Evolutionary conservation across 257 asterid genomes (phyloP).

Genomic region (Nicotiana obtusifolia): DNA sequence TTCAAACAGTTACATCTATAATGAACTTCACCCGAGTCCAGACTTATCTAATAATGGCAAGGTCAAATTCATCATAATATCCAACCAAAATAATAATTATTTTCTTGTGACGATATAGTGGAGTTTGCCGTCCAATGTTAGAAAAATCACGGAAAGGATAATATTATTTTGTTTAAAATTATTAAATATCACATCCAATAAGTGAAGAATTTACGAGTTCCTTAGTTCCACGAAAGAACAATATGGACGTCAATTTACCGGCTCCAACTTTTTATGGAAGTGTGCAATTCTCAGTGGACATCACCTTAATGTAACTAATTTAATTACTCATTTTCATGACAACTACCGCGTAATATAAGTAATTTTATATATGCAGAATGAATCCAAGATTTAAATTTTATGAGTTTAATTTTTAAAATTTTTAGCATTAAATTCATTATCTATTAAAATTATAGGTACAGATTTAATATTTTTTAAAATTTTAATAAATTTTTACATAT

Average conservation of each 20-base stretch:
- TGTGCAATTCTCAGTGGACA: neutral
- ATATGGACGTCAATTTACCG: conserved; percentile 1
- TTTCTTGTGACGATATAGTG: neutral
- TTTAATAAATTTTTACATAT: too few species aligned
- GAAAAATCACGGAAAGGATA: neutral
- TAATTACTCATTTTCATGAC: neutral
- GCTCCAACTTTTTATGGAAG: neutral
- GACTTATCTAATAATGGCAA: neutral
- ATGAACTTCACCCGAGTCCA: neutral
- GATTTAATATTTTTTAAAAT: too few species aligned
- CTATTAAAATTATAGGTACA: too few species aligned
- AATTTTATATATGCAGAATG: too few species aligned
- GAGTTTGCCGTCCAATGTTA: neutral
- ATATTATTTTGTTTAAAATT: neutral
- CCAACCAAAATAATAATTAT: neutral
- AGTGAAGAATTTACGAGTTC: neutral
- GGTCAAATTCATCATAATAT: neutral
- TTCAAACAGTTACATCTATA: neutral
- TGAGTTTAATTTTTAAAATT: too few species aligned
- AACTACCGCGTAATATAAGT: neutral
- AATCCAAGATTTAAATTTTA: too few species aligned
- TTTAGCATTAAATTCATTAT: too few species aligned
- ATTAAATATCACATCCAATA: neutral
- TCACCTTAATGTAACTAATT: neutral
- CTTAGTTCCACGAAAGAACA: neutral